Conservation (phyloP, 1,139 yeast genomes). For the Maudiozyma humilis region DNA sequence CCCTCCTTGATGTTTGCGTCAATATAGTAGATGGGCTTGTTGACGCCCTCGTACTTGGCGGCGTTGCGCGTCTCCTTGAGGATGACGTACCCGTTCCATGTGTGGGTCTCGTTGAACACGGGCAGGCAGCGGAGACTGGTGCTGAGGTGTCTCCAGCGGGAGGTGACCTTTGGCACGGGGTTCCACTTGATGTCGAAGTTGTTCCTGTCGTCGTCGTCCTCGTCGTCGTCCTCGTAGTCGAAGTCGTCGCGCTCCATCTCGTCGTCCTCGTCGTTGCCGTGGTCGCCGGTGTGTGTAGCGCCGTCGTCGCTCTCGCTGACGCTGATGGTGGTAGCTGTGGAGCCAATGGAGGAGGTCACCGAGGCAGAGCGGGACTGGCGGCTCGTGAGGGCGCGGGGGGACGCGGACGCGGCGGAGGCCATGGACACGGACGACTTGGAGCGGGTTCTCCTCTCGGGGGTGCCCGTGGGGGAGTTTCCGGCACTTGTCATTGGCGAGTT, state of each 20-base stretch:
- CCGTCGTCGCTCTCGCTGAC: neutral
- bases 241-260: slow-evolving; percentile 4
- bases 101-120: slow-evolving; percentile 44
- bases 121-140: slow-evolving; percentile 52
- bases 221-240: slow-evolving; percentile 1
- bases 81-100: slow-evolving; percentile 45
- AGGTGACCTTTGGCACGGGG: slow-evolving; percentile 37
- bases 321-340: neutral
- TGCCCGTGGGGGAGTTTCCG: too few relatives aligned
- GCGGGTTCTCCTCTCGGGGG: neutral
- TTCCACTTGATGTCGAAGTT: slow-evolving; percentile 36
- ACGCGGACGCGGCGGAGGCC: neutral
- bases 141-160: slow-evolving; percentile 40
- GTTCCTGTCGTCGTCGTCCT: slow-evolving; percentile 6
- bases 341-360: neutral
- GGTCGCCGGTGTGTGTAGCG: neutral
- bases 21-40: slow-evolving; percentile 18
- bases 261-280: slow-evolving; percentile 4
- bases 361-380: neutral
- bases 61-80: slow-evolving; percentile 36
- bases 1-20: neutral
- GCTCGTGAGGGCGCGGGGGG: neutral
- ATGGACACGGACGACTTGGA: neutral
- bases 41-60: slow-evolving; percentile 26
- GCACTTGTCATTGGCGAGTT: neutral